These are phyloP conservation scores for Camillea tinctor DNA, from an alignment of 2,329 filamentous ascomycete species.

Conservation along the genomic window DNA sequence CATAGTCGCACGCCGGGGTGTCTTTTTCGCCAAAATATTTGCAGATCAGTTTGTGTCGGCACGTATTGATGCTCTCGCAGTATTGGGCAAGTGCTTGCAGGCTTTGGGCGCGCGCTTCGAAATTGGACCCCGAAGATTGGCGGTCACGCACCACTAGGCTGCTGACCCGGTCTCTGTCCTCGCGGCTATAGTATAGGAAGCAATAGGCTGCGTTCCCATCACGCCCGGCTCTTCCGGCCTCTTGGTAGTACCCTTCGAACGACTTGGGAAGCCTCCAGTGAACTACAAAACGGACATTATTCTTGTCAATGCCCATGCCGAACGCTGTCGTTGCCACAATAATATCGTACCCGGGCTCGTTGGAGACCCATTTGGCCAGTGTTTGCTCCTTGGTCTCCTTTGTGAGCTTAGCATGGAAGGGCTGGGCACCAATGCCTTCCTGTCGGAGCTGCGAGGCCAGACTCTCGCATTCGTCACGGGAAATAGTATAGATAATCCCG, in stretches of 20 bases:
- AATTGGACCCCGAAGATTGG: conserved; percentile 41
- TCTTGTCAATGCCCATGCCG: conserved; percentile 97
- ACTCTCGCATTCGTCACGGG: conserved; percentile 70
- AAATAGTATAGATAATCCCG: conserved; percentile 79
- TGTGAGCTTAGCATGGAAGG: conserved; percentile 69
- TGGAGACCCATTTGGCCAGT: conserved; percentile 68
- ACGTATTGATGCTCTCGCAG: conserved; percentile 72
- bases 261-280: conserved; percentile 94
- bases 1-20: conserved; percentile 64
- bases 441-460: conserved; percentile 64
- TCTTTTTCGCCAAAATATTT: conserved; percentile 72
- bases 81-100: conserved; percentile 71
- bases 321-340: conserved; percentile 96
- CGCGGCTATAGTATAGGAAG: conserved; percentile 86
- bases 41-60: conserved; percentile 73
- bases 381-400: conserved; percentile 70
- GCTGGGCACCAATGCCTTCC: conserved; percentile 70
- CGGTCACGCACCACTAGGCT: conserved; percentile 52
- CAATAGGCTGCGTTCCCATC: conserved; percentile 86
- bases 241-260: conserved; percentile 95
- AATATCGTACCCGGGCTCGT: conserved; percentile 77
- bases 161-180: conserved; percentile 76
- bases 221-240: conserved; percentile 85
- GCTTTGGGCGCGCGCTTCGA: conserved; percentile 57
- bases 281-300: conserved; percentile 89